Base-by-base conservation (phyloP, 2,329 filamentous ascomycete species). In the Thielaviopsis populi region DNA sequence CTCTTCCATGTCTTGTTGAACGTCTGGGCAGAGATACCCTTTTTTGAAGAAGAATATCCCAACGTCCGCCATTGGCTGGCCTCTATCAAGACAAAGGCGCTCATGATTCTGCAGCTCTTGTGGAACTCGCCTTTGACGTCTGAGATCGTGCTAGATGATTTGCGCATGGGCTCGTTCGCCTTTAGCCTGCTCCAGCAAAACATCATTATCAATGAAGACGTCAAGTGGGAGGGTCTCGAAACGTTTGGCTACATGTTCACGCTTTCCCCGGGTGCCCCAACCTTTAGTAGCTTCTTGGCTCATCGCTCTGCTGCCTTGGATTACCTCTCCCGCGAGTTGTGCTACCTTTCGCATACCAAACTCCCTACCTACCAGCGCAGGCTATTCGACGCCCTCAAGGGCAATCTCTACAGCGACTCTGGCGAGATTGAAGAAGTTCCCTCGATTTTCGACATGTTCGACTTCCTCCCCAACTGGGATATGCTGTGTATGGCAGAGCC, bases 401-500 rank as follows among this genome's bases (percentile, higher is more conserved):
- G 94, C 4, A 84, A 87, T 50, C 83, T 89, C 7, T 78, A 82
- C 11, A 77, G 84, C 19, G 81, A 86, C 15, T 83, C 83, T 65
- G 85, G 86, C 59, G 82, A 88, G 63, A 77, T 83, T 4, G 77
- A 87, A 43, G 76, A 78, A 33, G 87, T 90, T 65, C 81, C 86
- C 0, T 91, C 88, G 2, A 81, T 97, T 6, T 96, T 97, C 70
- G 91, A 96, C 68, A 80, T 97, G 24, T 94, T 95, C 69, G 94
- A 99, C 74, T 97, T 97, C 70, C 81, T 94, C 66, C 73, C 80
- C 1, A 72, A 78, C 22, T 78, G 79, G 56, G 77, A 73, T 17
- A 70, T 77, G n/a, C 83, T 81, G 76, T 73, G 76, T 27, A 72
- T 76, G 3, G 71, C 79, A 1, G 73, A 80, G 1, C 83, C 84